Evolutionary conservation across 2,329 filamentous ascomycete genomes (phyloP).

Genomic region (Bipolaris zeicola): DNA sequence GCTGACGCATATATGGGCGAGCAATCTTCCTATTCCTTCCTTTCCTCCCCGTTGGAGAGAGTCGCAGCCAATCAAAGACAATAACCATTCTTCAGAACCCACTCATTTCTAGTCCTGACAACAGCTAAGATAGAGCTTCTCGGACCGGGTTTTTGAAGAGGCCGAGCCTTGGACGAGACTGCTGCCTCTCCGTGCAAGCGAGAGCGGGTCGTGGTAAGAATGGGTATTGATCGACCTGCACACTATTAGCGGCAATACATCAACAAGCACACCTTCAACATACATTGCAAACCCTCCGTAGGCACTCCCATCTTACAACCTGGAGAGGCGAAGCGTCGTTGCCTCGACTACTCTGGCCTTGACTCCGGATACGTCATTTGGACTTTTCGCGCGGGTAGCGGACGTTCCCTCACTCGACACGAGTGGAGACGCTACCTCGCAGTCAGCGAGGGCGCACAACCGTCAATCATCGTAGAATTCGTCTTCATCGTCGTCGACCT

Average conservation of each 20-base stretch:
- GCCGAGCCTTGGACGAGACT: constrained; percentile 21
- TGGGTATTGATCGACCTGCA: constrained; percentile 43
- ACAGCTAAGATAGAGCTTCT: constrained; percentile 24
- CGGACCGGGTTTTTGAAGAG: constrained; percentile 22
- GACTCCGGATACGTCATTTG: constrained; percentile 40
- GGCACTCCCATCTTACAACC: constrained; percentile 48
- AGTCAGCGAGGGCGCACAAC: constrained; percentile 80
- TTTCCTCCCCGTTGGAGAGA: constrained; percentile 27
- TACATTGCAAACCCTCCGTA: constrained; percentile 46
- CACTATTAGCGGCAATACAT: constrained; percentile 9
- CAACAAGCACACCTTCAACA: constrained; percentile 7
- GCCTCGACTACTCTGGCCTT: constrained; percentile 38
- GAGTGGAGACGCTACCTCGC: constrained; percentile 81
- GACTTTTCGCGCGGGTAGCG: constrained; percentile 49
- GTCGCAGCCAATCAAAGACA: constrained; percentile 37
- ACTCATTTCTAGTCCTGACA: constrained; percentile 16
- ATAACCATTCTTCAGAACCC: constrained; percentile 28
- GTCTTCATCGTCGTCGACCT: constrained; percentile 76
- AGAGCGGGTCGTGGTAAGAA: constrained; percentile 47
- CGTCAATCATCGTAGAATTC: constrained; percentile 97
- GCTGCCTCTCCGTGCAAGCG: constrained; percentile 44
- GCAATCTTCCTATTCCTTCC: constrained; percentile 33
- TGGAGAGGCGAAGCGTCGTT: constrained; percentile 48
- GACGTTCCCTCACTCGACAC: constrained; percentile 61
- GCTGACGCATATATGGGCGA: constrained; percentile 30